Percentiles rank a stretch among this genome's conserved stretches.
These are phyloP conservation scores for Karstenula rhodostoma DNA, from an alignment of 2,329 filamentous ascomycete species.

Conservation along the genomic window DNA sequence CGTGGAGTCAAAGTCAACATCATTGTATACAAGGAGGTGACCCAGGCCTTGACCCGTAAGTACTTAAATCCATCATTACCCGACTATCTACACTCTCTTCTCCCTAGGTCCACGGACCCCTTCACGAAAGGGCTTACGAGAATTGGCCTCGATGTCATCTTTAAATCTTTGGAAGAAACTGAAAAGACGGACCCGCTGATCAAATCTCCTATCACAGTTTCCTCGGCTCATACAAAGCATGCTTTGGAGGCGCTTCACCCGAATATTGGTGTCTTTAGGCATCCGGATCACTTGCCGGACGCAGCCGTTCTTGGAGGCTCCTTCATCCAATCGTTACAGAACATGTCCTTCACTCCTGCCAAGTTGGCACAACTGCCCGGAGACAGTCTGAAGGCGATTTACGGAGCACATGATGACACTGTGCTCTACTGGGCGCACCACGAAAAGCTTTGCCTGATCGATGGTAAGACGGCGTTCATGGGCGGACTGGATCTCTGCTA, in stretches of 20 bases:
- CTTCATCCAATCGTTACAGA: constrained; percentile 64
- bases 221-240: constrained; percentile 79
- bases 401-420: constrained; percentile 81
- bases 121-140: constrained; percentile 52
- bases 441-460: constrained; percentile 86
- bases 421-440: constrained; percentile 94
- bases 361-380: constrained; percentile 70
- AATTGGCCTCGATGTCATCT: constrained; percentile 53
- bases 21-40: constrained; percentile 88
- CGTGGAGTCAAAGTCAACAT: constrained; percentile 84
- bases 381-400: constrained; percentile 79
- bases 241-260: constrained; percentile 77
- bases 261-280: constrained; percentile 88
- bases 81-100: constrained; percentile 54
- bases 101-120: constrained; percentile 51
- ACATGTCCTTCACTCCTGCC: constrained; percentile 63
- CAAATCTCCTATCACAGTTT: constrained; percentile 60
- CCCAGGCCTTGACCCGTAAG: constrained; percentile 80
- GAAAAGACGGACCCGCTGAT: constrained; percentile 57
- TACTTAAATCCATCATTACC: constrained; percentile 54
- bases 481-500: constrained; percentile 88
- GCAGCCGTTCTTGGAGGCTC: constrained; percentile 70
- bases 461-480: constrained; percentile 86
- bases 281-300: constrained; percentile 86
- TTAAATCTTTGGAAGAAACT: constrained; percentile 55